Evolutionary conservation across 2,329 filamentous ascomycete species (phyloP), one percentile per base, ranked within the genome.

Genomic region (Aspergillus sp.): DNA sequence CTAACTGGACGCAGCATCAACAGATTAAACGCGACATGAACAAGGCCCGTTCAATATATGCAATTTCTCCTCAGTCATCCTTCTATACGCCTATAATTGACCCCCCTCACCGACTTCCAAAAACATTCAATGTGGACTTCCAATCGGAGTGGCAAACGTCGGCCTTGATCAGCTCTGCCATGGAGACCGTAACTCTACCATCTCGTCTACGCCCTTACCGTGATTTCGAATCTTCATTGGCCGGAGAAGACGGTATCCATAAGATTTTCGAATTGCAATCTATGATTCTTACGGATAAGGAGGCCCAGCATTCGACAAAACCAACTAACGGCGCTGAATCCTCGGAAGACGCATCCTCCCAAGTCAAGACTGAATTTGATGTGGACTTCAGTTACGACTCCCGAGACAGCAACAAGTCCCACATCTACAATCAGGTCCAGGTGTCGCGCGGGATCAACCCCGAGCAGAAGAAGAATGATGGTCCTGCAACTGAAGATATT

Each of bases 111-210:
- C 69, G 66, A 32, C 55, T 85, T 22, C 82, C 85, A 1, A 56
- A 65, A 2, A 82, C 81, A 53, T 64, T 90, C 4, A 68, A 68
- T 2, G 55, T 93, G 12, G 80, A 90, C 57, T 55, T 67, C 7
- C 67, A 71, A 6, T 93, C 87, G 0, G 72, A 77, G 48, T 98
- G 93, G 93, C 83, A 94, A 58, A 80, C 81, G 3, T 85, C 88
- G 10, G 90, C 86, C 2, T 70, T 96, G 12, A 77, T 95, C 52
- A 81, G 83, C 12, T 77, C 86, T 1, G 87, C 86, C 1, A 64
- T 95, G 10, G 93, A 97, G 66, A 88, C 82, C 20, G 80, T 85
- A 30, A 88, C 85, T 1, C 70, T 97, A 12, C 86, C 88, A 5
- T 84, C 88, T 1, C 80, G 91, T 20, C 58, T 70, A 43, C 62